phyloP scores from a whole-genome alignment of 2,329 filamentous ascomycete species.

The Scedosporium boydii region DNA sequence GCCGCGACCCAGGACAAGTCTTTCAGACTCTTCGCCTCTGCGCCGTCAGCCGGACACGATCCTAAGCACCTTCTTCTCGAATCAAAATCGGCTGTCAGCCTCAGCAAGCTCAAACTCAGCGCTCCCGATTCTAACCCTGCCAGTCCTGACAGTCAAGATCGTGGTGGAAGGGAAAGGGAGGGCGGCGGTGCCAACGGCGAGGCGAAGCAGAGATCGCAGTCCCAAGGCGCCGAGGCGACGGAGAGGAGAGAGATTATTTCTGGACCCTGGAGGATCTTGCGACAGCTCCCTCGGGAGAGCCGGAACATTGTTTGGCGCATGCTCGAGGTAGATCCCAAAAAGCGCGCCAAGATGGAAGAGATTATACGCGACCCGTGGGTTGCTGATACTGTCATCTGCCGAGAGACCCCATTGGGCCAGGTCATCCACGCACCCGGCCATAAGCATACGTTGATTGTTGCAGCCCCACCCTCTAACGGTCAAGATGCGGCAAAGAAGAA shows the following conservation, averaged over 20 bases:
- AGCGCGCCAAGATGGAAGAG: slow-evolving; percentile 75
- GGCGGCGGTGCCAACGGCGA: neutral
- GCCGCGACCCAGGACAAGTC: slow-evolving; percentile 78
- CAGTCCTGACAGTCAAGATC: slow-evolving; percentile 29
- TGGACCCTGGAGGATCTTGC: slow-evolving; percentile 82
- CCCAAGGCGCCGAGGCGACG: neutral
- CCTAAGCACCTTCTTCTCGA: slow-evolving; percentile 42
- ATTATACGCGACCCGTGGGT: slow-evolving; percentile 87
- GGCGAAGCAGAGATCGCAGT: slow-evolving; percentile 6
- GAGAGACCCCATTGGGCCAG: slow-evolving; percentile 61
- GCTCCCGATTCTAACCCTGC: slow-evolving; percentile 11
- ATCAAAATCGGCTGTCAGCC: slow-evolving; percentile 33
- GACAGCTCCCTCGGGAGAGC: slow-evolving; percentile 80
- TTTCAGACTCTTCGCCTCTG: slow-evolving; percentile 82
- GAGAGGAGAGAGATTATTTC: slow-evolving; percentile 73
- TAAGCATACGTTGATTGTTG: slow-evolving; percentile 74
- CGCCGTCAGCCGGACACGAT: slow-evolving; percentile 66
- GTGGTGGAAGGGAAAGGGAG: slow-evolving; percentile 15
- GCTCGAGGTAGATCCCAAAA: slow-evolving; percentile 79
- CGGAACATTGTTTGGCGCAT: slow-evolving; percentile 84
- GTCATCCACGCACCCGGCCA: slow-evolving; percentile 69
- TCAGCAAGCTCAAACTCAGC: slow-evolving; percentile 13
- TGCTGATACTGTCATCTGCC: slow-evolving; percentile 72
- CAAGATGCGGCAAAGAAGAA: slow-evolving; percentile 4
- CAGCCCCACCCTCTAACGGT: slow-evolving; percentile 29